Conservation (phyloP, 768 basidiomycete genomes). For the Paxillus ammoniavirescens region DNA sequence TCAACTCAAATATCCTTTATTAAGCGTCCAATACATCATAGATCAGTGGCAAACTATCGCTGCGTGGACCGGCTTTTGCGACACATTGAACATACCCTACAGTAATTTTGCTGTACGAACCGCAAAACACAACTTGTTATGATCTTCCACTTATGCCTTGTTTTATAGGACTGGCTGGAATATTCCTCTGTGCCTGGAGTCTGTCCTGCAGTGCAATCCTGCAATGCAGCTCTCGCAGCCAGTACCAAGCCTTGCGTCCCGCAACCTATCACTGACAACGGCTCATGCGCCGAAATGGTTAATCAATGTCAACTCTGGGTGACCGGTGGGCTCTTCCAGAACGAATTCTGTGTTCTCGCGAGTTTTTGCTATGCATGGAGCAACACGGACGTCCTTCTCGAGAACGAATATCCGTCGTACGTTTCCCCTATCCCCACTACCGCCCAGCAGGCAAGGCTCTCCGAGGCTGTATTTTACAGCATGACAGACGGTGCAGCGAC, state of each 20-base stretch:
- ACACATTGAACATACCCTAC: constrained; percentile 21
- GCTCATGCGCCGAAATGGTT: constrained; percentile 18
- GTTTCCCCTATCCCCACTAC: constrained; percentile 7
- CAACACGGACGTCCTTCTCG: constrained; percentile 19
- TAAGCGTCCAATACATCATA: constrained; percentile 6
- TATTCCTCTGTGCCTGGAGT: constrained; percentile 19
- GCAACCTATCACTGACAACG: constrained; percentile 21
- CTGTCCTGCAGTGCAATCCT: constrained; percentile 16
- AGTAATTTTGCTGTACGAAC: constrained; percentile 16
- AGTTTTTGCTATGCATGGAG: constrained; percentile 25
- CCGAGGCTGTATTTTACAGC: constrained; percentile 16
- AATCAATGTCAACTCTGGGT: constrained; percentile 19
- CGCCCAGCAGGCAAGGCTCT: constrained; percentile 11
- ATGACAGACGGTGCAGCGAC: constrained; percentile 16
- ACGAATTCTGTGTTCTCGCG: constrained; percentile 22
- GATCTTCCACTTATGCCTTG: neutral
- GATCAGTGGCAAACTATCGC: constrained; percentile 18
- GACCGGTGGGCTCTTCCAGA: constrained; percentile 21
- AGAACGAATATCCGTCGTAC: constrained; percentile 12
- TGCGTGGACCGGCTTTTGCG: constrained; percentile 23
- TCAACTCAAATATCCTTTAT: neutral
- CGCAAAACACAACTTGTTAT: neutral
- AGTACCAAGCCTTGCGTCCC: constrained; percentile 12
- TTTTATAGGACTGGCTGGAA: constrained; percentile 22
- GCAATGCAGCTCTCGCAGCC: constrained; percentile 4